Evolutionary conservation across 345 rosid species (phyloP).

Genomic region (Zanthoxylum bungeanum): DNA sequence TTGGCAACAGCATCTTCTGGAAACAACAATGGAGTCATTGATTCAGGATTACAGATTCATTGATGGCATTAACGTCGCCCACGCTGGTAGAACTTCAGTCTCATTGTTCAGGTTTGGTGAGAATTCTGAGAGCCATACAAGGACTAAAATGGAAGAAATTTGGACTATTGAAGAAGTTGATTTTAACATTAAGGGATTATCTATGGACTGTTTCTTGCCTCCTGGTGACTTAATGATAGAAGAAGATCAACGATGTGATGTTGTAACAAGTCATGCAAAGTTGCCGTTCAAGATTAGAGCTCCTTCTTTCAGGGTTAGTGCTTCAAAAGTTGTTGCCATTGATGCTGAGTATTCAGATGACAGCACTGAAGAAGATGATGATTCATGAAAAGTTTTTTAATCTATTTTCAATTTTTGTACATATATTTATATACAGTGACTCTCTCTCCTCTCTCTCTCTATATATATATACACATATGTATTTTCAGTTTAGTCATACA

Average conservation of each 20-base stretch:
- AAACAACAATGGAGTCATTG: constrained; percentile 83
- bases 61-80: constrained; percentile 85
- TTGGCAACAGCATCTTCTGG: constrained; percentile 65
- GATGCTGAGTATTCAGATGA: constrained; percentile 44
- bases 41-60: constrained; percentile 70
- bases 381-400: constrained; percentile 30
- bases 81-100: constrained; percentile 62
- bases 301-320: constrained; percentile 46
- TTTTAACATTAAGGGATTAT: constrained; percentile 83
- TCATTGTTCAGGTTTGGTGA: constrained; percentile 71
- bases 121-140: constrained; percentile 51
- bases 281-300: constrained; percentile 47
- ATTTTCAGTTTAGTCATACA: background rate
- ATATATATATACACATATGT: too few relatives aligned
- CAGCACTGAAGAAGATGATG: constrained; percentile 16
- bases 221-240: constrained; percentile 76
- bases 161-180: constrained; percentile 94
- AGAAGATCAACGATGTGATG: constrained; percentile 26
- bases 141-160: constrained; percentile 88
- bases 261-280: constrained; percentile 28
- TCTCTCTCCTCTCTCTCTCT: too few relatives aligned
- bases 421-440: too few relatives aligned
- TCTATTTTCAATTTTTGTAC: constrained; percentile 18
- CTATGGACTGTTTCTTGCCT: constrained; percentile 87
- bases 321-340: constrained; percentile 60